These are phyloP conservation scores for Parafenestella ontariensis DNA, from an alignment of 2,329 filamentous ascomycete genomes.

Conservation along the genomic window DNA sequence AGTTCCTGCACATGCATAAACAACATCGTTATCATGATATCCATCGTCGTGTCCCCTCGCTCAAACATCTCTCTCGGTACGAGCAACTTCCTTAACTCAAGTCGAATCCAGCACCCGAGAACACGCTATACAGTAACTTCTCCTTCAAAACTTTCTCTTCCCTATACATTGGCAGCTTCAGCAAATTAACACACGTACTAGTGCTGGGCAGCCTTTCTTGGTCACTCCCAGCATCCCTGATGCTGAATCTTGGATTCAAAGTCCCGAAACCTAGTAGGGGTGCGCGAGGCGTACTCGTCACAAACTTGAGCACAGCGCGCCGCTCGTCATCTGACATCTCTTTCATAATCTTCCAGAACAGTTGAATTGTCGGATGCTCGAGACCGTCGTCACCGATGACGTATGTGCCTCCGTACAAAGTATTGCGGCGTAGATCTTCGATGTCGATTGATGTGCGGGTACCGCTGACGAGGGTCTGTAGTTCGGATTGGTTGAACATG, in stretches of 20 bases:
- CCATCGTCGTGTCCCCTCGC: not conserved
- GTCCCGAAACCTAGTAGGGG: conserved; percentile 89
- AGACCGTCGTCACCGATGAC: conserved; percentile 83
- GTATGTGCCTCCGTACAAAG: conserved; percentile 87
- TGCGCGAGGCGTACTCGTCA: conserved; percentile 89
- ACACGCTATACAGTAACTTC: conserved; percentile 89
- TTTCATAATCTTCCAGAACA: conserved; percentile 93
- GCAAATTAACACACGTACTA: conserved; percentile 92
- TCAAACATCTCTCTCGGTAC: too few relatives aligned
- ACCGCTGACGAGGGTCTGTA: conserved; percentile 91
- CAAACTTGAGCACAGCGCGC: conserved; percentile 90
- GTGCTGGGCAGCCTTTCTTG: conserved; percentile 85
- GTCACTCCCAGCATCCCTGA: conserved; percentile 81
- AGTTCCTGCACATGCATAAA: not conserved
- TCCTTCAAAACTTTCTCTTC: conserved; percentile 70
- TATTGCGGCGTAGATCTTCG: conserved; percentile 82
- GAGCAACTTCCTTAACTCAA: conserved; percentile 38
- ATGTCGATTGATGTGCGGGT: conserved; percentile 87
- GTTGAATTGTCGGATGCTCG: conserved; percentile 83
- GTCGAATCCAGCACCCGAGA: conserved; percentile 92
- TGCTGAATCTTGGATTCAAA: conserved; percentile 85
- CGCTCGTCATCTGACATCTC: conserved; percentile 77
- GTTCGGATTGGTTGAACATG: conserved; percentile 97
- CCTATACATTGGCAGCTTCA: conserved; percentile 87
- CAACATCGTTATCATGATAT: not conserved